Base-by-base conservation (phyloP, 257 asterid species). In the Phtheirospermum japonicum region DNA sequence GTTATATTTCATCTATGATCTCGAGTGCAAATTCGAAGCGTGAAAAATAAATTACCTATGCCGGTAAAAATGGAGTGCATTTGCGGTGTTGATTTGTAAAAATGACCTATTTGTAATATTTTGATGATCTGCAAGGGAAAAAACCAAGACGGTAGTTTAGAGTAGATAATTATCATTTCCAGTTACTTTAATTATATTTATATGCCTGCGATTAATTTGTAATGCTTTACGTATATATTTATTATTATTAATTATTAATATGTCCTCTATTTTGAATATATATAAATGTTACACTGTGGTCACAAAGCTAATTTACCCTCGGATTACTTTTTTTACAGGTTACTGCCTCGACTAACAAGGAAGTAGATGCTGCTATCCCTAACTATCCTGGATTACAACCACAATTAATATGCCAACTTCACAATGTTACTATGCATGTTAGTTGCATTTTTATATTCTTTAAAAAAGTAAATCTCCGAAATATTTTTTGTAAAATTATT, bases 381-480 rank as follows among this genome's bases (percentile, higher is more conserved):
- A 91, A 71, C 71, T 88, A 91, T 80, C 95, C 98, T 32, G 94
- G 98, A 61, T 82, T 91, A 71, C 89, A 88, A 7, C 85, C 98
- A 0, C 98, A 91, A 33, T 85, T 91, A 43, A 91, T 91, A 66
- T 90, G 97, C 75, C 97, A 87, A 79, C 97, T 90, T 83, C 96
- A 90, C 80, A 90, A 88, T 77, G 82, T 88, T 71, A 88, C 98
- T 36, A 91, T 91, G 98, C 95, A 91, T 72, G 98, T 91, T 84
- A 48, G 91, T 59, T 51, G 45, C 59, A 28, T 7, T 3, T 32
- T 4, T 13, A 2, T 12, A 5, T 32, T 53, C 9, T 39, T 4
- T 13, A 45, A 56, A 16, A 6, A 17, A 43, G 50, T 0, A 43
- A 5, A 43, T 46, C 28, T 46, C 26, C 10, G 51, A 58, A 28